These are phyloP conservation scores for Neohortaea acidophila DNA, from an alignment of 495 filamentous ascomycete genomes.

Conservation along the genomic window DNA sequence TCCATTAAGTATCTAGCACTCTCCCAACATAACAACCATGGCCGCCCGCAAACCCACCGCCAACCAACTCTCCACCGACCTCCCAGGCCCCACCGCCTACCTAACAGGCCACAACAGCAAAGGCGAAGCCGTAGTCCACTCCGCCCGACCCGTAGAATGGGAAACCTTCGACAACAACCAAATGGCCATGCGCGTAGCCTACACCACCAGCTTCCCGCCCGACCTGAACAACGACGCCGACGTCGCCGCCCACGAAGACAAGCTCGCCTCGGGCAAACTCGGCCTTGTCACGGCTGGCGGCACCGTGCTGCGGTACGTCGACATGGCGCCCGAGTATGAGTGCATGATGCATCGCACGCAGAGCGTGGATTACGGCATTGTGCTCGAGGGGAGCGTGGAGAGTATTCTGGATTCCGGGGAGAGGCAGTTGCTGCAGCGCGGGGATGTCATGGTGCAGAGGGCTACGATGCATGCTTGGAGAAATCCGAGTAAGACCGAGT, in stretches of 20 bases:
- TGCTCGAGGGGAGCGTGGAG: conserved; percentile 56
- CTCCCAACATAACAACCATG: no score
- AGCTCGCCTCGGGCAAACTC: conserved; percentile 18
- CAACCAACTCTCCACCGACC: conserved; percentile 15
- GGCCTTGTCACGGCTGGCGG: conserved; percentile 31
- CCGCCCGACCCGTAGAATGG: conserved; percentile 14
- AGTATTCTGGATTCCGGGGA: conserved; percentile 46
- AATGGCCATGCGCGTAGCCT: conserved; percentile 15
- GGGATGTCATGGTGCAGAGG: conserved; percentile 52
- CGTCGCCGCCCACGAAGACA: conserved; percentile 26
- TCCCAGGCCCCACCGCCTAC: conserved; percentile 18
- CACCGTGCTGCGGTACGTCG: conserved; percentile 44
- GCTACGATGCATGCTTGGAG: conserved; percentile 54
- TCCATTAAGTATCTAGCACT: no score
- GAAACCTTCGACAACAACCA: conserved; percentile 15
- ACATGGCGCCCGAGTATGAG: conserved; percentile 40
- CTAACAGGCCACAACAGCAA: conserved; percentile 14
- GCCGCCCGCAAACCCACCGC: conserved; percentile 13
- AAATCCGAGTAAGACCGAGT: conserved; percentile 37
- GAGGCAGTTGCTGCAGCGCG: conserved; percentile 36
- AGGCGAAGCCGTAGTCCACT: conserved; percentile 18
- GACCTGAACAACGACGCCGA: conserved; percentile 33
- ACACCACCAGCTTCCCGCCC: conserved; percentile 19
- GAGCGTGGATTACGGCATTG: conserved; percentile 59
- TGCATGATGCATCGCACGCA: conserved; percentile 57